Conservation (phyloP, 140 eudicot species). For the Senecio squalidus region DNA sequence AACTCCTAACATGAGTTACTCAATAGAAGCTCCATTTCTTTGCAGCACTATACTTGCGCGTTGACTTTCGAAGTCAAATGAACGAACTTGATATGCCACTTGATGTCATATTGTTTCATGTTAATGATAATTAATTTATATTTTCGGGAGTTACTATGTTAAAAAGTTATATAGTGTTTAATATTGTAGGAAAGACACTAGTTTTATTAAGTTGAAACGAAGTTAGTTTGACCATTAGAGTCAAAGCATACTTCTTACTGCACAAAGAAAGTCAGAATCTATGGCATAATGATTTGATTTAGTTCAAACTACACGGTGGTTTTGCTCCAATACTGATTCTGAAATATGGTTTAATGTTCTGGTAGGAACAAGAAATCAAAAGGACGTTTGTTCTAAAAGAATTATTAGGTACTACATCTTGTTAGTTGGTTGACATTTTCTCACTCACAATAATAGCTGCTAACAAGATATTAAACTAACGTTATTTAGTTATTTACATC, state of each 20-base stretch:
- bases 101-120: slow-evolving; percentile 8
- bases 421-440: not conserved
- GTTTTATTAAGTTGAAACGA: not conserved
- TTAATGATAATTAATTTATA: not conserved
- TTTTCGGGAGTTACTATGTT: not conserved
- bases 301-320: not conserved
- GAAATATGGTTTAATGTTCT: not conserved
- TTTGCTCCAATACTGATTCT: not conserved
- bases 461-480: not conserved
- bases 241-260: slow-evolving; percentile 10
- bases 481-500: not conserved
- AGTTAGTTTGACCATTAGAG: slow-evolving; percentile 22
- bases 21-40: too few relatives aligned
- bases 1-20: too few relatives aligned
- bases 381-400: not conserved
- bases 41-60: too few relatives aligned
- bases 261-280: not conserved
- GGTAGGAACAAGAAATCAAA: not conserved
- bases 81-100: not conserved
- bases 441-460: too few relatives aligned
- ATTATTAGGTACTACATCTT: not conserved
- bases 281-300: slow-evolving; percentile 3
- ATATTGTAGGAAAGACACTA: not conserved
- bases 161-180: not conserved
- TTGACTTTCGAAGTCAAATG: slow-evolving; percentile 27